Conservation (phyloP, 106 monocot genomes). For the Apostasia ramifera region DNA sequence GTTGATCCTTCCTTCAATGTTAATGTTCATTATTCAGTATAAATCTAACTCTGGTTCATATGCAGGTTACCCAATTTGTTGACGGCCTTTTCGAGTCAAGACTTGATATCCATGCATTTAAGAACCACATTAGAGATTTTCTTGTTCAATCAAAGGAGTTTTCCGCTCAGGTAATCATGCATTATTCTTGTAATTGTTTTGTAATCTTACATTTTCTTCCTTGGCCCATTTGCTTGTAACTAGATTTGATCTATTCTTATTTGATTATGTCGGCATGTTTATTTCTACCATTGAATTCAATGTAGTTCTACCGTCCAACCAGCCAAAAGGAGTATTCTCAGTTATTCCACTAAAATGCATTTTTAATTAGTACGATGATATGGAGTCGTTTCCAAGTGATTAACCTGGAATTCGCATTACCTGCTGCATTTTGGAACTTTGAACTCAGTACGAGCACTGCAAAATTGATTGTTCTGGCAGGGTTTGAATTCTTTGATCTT, state of each 20-base stretch:
- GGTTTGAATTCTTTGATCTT: no score
- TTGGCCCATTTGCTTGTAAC: neutral
- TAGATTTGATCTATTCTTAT: neutral
- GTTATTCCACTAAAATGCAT: no score
- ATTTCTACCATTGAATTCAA: no score
- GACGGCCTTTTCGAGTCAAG: slow-evolving; percentile 78
- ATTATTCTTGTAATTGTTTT: neutral
- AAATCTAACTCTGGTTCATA: neutral
- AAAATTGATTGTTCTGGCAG: no score
- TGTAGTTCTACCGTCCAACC: no score
- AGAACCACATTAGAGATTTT: slow-evolving; percentile 90
- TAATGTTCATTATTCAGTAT: neutral
- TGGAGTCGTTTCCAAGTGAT: no score
- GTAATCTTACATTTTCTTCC: no score
- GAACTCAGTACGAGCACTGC: no score
- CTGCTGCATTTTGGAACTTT: no score
- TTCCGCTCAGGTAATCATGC: slow-evolving; percentile 76
- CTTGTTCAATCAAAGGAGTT: slow-evolving; percentile 98
- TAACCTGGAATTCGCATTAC: no score
- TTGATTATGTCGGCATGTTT: neutral
- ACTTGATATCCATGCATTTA: slow-evolving; percentile 70
- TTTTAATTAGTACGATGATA: no score
- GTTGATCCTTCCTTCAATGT: neutral
- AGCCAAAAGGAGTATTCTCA: no score
- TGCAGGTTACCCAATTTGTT: slow-evolving; percentile 87